Base-by-base conservation (phyloP, 1,139 yeast genomes). In the Magnusiomyces magnusii region DNA sequence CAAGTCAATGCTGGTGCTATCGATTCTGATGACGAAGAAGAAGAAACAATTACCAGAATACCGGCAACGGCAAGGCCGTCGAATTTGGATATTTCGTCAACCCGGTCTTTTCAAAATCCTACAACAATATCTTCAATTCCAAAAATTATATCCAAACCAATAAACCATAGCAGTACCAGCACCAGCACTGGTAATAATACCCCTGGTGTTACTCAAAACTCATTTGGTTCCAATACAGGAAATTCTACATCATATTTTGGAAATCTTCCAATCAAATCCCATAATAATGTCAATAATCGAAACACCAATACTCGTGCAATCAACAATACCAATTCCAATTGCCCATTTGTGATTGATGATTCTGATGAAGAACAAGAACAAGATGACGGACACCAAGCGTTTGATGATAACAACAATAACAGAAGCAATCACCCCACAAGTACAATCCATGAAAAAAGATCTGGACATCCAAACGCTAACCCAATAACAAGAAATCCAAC, bases 311-410 rank as follows among this genome's bases (percentile, higher is more conserved):
- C 19, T 19, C 10, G 19, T 17, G 17, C 17, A 3, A 19, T n/a
- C 17, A n/a, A 39, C 7, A 9, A 5, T 19, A 10, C 44, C 5
- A 39, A 39, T 10, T 9, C 19, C 44, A 39, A 10, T 5, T 3
- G 44, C 44, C 44, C 44, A 19, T 39, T 39, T 39, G 44, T 39
- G 7, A 39, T 39, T 39, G 44, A 51, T 28, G 53, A 51, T n/a
- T 23, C 23, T 3, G 53, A 51, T 9, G 42, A 51, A 3, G 42
- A 27, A 21, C n/a, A n/a, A n/a, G n/a, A n/a, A n/a, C 3, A 47
- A 27, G 19, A 13, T 31, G 36, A 13, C 13, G 36, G 13, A 31
- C 7, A 31, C 7, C 36, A 31, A 31, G 36, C 13, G 36, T 7
- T 7, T 7, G 10, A 31, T 13, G 36, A 31, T 13, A 31, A 31